phyloP scores from a whole-genome alignment of 2,329 filamentous ascomycete genomes.

The Pestalotiopsis sp. region DNA sequence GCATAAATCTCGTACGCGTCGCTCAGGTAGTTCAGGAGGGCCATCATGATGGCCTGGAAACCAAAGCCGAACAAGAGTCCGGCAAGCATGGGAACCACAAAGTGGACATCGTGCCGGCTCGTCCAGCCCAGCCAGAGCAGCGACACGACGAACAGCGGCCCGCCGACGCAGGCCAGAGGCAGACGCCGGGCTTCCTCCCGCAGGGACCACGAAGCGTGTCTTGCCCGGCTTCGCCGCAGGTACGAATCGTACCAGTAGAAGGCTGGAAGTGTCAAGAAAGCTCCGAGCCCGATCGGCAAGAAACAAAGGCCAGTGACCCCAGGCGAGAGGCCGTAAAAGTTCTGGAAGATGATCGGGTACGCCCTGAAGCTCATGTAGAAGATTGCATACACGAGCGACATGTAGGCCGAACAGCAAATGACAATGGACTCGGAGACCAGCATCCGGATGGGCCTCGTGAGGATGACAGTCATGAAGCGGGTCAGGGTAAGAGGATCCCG shows the following conservation, averaged over 20 bases:
- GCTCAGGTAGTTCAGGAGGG: conserved; percentile 63
- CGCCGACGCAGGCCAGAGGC: conserved; percentile 69
- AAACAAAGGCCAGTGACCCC: conserved; percentile 68
- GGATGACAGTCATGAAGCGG: conserved; percentile 65
- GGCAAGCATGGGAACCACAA: conserved; percentile 30
- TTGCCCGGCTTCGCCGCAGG: conserved; percentile 51
- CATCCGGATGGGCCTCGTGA: conserved; percentile 74
- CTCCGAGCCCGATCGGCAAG: conserved; percentile 67
- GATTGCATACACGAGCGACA: conserved; percentile 68
- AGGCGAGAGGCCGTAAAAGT: conserved; percentile 61
- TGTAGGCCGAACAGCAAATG: conserved; percentile 66
- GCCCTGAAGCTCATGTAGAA: conserved; percentile 76
- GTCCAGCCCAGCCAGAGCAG: conserved; percentile 66
- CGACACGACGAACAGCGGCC: conserved; percentile 59
- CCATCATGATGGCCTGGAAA: conserved; percentile 52
- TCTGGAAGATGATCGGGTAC: conserved; percentile 68
- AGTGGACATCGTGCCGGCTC: conserved; percentile 42
- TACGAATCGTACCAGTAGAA: conserved; percentile 67
- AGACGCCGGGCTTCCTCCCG: conserved; percentile 69
- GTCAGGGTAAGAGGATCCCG: conserved; percentile 57
- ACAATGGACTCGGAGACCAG: conserved; percentile 72
- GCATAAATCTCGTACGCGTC: conserved; percentile 69
- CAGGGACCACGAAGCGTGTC: conserved; percentile 55
- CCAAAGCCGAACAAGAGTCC: not conserved
- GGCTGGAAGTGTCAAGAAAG: conserved; percentile 55